Percentiles rank a stretch among this genome's conserved stretches.
phyloP scores from a whole-genome alignment of 1,284 basidiomycete species.

The Pyrrhoderma noxium region DNA sequence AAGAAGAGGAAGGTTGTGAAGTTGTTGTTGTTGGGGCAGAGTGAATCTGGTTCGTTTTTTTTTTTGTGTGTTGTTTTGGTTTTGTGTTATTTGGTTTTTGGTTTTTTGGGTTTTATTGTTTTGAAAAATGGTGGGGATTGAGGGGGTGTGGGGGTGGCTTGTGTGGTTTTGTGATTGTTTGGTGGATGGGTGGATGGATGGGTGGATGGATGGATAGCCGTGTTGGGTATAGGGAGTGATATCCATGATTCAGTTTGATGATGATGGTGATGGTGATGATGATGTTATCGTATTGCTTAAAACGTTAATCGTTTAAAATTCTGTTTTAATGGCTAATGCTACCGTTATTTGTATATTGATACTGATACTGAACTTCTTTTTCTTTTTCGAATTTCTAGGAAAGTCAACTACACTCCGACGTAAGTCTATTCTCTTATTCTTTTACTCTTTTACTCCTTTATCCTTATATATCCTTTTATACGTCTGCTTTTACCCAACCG shows the following conservation, averaged over 20 bases:
- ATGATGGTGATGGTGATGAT: no score
- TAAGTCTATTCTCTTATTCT: constrained; percentile 1
- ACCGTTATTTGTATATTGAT: no score
- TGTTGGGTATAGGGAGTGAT: no score
- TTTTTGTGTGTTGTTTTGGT: background rate
- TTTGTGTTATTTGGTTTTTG: background rate
- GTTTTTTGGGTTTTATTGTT: background rate
- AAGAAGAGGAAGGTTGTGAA: constrained; percentile 52
- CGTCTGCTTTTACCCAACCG: background rate
- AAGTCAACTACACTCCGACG: constrained; percentile 14
- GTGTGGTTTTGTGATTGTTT: background rate
- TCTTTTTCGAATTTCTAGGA: background rate
- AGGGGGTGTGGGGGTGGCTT: background rate
- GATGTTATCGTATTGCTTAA: no score
- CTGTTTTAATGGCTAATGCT: no score
- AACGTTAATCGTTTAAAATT: no score
- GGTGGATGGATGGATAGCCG: background rate
- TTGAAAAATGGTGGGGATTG: background rate
- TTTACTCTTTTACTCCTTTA: background rate
- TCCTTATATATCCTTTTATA: background rate
- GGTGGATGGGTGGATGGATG: background rate
- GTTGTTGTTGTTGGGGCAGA: constrained; percentile 54
- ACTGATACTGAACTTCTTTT: constrained; percentile 1
- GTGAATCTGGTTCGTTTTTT: constrained; percentile 18
- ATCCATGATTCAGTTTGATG: no score